Evolutionary conservation across 345 rosid species (phyloP).

Genomic region (Clarkia xantiana): DNA sequence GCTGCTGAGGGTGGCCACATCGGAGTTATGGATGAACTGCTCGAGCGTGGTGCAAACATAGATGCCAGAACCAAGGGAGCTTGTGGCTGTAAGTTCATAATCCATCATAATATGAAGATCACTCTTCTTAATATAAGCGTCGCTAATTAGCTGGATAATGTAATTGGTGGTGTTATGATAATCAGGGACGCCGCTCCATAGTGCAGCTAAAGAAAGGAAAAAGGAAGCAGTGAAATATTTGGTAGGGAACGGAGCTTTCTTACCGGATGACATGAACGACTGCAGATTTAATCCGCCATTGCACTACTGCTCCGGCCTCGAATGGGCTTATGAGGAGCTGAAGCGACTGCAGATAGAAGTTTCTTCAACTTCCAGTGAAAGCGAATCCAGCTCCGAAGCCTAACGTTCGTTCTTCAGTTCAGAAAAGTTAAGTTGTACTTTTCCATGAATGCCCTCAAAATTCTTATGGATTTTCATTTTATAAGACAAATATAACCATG

Average conservation of each 20-base stretch:
- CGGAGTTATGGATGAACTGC: slow-evolving; percentile 80
- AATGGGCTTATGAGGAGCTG: slow-evolving; percentile 94
- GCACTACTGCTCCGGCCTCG: slow-evolving; percentile 90
- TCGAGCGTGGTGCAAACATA: slow-evolving; percentile 84
- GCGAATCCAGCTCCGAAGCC: slow-evolving; percentile 9
- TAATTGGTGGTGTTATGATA: too few relatives aligned
- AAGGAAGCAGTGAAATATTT: slow-evolving; percentile 75
- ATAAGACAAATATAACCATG: too few relatives aligned
- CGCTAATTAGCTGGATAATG: too few relatives aligned
- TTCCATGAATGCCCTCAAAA: too few relatives aligned
- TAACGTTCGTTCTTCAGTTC: too few relatives aligned
- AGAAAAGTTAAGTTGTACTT: too few relatives aligned
- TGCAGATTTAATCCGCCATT: slow-evolving; percentile 86
- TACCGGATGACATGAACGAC: slow-evolving; percentile 77
- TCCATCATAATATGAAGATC: background rate
- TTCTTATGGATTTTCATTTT: too few relatives aligned
- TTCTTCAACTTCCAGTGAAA: slow-evolving; percentile 5
- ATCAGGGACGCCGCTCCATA: slow-evolving; percentile 88
- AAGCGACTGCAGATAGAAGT: slow-evolving; percentile 25
- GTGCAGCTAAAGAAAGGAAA: slow-evolving; percentile 79
- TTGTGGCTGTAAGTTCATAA: slow-evolving; percentile 54
- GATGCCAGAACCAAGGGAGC: slow-evolving; percentile 93
- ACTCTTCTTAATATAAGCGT: too few relatives aligned
- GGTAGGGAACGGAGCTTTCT: slow-evolving; percentile 76
- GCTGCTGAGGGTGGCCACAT: slow-evolving; percentile 95